A percentile compares a stretch with the other conserved stretches of the same genome.
These are phyloP conservation scores for Collybia nuda DNA, from an alignment of 768 basidiomycete genomes.

Conservation along the genomic window DNA sequence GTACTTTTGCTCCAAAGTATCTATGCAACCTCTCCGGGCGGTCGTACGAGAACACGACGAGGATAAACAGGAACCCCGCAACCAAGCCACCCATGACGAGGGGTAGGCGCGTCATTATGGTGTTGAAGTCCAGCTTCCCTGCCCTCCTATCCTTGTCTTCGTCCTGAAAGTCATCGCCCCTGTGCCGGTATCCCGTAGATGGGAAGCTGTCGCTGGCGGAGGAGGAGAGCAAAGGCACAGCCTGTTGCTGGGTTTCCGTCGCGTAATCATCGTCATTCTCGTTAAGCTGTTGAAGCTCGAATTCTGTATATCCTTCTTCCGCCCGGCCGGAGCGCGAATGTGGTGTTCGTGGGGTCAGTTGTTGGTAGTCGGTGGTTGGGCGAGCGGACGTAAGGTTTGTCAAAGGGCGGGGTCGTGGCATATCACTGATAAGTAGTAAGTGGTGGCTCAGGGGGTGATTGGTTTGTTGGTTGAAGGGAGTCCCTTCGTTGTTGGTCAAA, in stretches of 20 bases:
- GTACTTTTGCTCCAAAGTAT: slow-evolving; percentile 36
- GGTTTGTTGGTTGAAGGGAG: background rate
- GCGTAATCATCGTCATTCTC: slow-evolving; percentile 34
- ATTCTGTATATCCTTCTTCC: slow-evolving; percentile 51
- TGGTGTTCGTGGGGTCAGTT: slow-evolving; percentile 60
- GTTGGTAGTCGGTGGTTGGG: slow-evolving; percentile 31
- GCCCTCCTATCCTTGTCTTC: slow-evolving; percentile 4
- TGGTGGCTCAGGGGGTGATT: slow-evolving; percentile 1
- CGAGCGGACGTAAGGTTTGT: slow-evolving; percentile 33
- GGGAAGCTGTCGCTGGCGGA: slow-evolving; percentile 41
- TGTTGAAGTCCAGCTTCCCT: slow-evolving; percentile 20
- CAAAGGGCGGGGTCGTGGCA: slow-evolving; percentile 41
- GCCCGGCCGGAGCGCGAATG: slow-evolving; percentile 59
- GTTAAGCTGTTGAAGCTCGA: slow-evolving; percentile 42
- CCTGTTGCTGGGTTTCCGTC: slow-evolving; percentile 32
- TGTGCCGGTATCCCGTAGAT: slow-evolving; percentile 34
- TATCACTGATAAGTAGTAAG: slow-evolving; percentile 9
- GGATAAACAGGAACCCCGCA: slow-evolving; percentile 45
- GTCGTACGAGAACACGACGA: slow-evolving; percentile 49
- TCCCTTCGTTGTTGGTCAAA: background rate
- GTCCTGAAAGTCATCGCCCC: slow-evolving; percentile 36
- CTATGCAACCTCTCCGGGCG: slow-evolving; percentile 45
- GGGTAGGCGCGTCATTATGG: slow-evolving; percentile 32
- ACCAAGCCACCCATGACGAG: slow-evolving; percentile 44
- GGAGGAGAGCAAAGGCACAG: slow-evolving; percentile 48